Evolutionary conservation across 441 rosid genomes (phyloP), one percentile per base, ranked within the genome.

Genomic region (Rhodomyrtus psidioides): DNA sequence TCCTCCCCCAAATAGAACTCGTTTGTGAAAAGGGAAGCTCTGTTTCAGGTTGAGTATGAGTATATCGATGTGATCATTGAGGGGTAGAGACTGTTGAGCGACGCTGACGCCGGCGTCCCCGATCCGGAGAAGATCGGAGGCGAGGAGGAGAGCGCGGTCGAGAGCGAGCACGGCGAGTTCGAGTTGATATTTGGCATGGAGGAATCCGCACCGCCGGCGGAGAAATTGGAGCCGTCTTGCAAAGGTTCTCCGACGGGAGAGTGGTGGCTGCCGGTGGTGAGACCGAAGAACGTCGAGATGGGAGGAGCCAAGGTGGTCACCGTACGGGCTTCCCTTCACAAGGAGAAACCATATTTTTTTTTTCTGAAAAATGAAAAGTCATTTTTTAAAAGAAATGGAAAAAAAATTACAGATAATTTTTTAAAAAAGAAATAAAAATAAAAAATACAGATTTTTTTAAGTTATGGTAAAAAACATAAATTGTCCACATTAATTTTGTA

Each of bases 1-100:
- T 9, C 49, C 21, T 12, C 12, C 17, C 4, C 24, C 17, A 54
- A 81, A 70, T 44, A 24, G 44, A 4, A 55, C 60, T 49, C 2
- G 7, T 51, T 28, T 51, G 4, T 82, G 62, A 85, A 84, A 83
- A 13, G 65, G 79, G 84, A 30, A 76, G 59, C 58, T 24, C 30
- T 19, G 53, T 56, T 86, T 84, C 94, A 96, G 99, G 99, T 42
- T 39, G 98, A 96, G 81, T 94, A 97, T 19, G 96, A 97, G 88
- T 97, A 95, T 83, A 91, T 97, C 57, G 99, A 97, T 83, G 99
- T 93, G 91, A 86, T 92, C 2, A 83, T 90, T 53, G 94, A 91
- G 74, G 98, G 93, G 13, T 97, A 94, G 89, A 89, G 98, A 51
- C 54, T 95, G 85, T 12, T 97, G 89, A 86, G 95, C 75, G n/a